A percentile compares a stretch with the other conserved stretches of the same genome.
These are phyloP conservation scores for Leishmania guyanensis DNA, from an alignment of 208 protist species.

Conservation along the genomic window DNA sequence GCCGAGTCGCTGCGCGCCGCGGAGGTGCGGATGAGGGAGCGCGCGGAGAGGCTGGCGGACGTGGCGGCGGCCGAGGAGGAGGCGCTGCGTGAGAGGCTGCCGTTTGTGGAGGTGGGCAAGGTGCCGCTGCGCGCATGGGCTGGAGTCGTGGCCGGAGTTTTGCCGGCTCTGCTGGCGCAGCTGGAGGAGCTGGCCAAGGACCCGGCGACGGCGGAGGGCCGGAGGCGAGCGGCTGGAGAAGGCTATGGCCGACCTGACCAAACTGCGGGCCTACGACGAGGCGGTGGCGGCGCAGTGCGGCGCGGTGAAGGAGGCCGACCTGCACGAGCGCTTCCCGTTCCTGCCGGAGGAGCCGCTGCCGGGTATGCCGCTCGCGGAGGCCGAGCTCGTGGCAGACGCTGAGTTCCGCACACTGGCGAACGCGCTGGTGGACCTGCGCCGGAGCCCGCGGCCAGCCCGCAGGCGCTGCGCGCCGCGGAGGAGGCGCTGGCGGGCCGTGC, in stretches of 20 bases:
- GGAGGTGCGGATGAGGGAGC: conserved; percentile 31
- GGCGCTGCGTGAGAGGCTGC: conserved; percentile 15
- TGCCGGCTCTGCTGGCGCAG: conserved; percentile 29
- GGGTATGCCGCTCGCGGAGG: conserved; percentile 38
- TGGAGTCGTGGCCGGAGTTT: conserved; percentile 32
- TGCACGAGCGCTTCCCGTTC: conserved; percentile 45
- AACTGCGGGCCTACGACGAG: neutral
- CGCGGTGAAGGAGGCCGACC: conserved; percentile 26
- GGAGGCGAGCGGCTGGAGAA: conserved; percentile 46
- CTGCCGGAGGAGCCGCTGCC: conserved; percentile 44
- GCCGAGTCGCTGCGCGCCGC: conserved; percentile 1
- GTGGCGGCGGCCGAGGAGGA: neutral
- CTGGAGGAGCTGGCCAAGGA: conserved; percentile 39
- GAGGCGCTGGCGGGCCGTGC: conserved; percentile 15
- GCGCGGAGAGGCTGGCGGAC: conserved; percentile 25
- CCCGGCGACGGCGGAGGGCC: conserved; percentile 23
- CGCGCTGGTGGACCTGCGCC: conserved; percentile 36
- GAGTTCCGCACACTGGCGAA: conserved; percentile 48
- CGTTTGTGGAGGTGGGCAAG: neutral
- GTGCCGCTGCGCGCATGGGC: conserved; percentile 36
- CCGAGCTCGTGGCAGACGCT: conserved; percentile 15
- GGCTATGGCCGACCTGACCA: conserved; percentile 34
- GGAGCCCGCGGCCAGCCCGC: conserved; percentile 13
- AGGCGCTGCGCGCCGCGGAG: conserved; percentile 38
- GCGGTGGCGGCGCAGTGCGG: conserved; percentile 17